phyloP scores from a whole-genome alignment of 1,284 basidiomycete genomes.

The Boletellus dicymbophilus region DNA sequence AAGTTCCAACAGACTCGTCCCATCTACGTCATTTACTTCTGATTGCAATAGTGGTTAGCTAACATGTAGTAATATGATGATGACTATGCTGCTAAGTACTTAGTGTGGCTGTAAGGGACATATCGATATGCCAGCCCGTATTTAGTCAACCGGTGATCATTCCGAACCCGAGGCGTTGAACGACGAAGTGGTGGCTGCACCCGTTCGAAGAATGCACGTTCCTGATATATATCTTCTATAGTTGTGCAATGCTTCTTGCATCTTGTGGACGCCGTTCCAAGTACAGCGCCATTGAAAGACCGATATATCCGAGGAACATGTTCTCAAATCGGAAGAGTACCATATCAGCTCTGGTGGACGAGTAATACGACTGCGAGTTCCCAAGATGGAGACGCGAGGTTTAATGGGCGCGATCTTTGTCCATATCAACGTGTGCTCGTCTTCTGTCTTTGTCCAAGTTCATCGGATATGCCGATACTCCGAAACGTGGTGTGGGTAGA shows the following conservation, averaged over 20 bases:
- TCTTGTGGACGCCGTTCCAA: neutral
- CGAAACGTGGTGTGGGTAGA: conserved; percentile 1
- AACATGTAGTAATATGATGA: too few species aligned
- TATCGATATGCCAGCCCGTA: neutral
- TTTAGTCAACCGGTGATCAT: conserved; percentile 11
- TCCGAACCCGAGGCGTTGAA: conserved; percentile 4
- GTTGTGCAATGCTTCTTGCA: neutral
- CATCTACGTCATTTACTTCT: too few species aligned
- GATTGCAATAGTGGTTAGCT: too few species aligned
- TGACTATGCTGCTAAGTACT: neutral
- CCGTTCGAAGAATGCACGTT: too few species aligned
- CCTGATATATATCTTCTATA: too few species aligned
- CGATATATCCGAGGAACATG: conserved; percentile 8
- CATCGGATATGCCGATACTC: conserved; percentile 1
- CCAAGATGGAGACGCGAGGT: conserved; percentile 3
- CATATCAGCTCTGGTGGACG: neutral
- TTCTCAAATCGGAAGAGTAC: neutral
- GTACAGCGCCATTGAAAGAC: neutral
- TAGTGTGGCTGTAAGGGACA: neutral
- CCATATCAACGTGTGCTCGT: conserved; percentile 6
- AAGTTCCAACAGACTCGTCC: too few species aligned
- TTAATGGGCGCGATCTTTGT: conserved; percentile 15
- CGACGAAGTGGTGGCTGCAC: too few species aligned
- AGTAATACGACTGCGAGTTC: neutral
- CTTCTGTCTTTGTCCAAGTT: neutral